Evolutionary conservation across 805 yeast species (phyloP).

Genomic region (Tetrapisispora nanseiensis): DNA sequence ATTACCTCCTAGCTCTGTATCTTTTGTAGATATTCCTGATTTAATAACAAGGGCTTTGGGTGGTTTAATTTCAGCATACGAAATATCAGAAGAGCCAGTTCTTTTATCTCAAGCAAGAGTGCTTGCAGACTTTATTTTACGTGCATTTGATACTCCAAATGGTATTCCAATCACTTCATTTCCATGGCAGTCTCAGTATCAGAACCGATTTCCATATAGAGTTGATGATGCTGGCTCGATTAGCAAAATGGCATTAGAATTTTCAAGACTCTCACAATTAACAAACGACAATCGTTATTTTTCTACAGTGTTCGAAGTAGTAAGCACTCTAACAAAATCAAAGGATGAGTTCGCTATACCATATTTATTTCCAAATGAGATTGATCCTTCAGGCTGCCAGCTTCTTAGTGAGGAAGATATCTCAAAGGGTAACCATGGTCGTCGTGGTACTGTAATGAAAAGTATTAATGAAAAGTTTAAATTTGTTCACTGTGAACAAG

Average conservation of each 20-base stretch:
- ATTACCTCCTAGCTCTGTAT: conserved; percentile 34
- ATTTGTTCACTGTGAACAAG: conserved; percentile 29
- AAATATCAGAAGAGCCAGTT: conserved; percentile 34
- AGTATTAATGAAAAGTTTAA: conserved; percentile 25
- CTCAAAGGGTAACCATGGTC: conserved; percentile 27
- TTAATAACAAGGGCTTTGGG: conserved; percentile 35
- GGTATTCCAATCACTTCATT: conserved; percentile 41
- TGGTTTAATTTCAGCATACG: conserved; percentile 44
- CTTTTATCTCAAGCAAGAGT: conserved; percentile 33
- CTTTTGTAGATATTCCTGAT: conserved; percentile 43
- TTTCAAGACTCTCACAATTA: conserved; percentile 42
- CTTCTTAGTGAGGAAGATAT: conserved; percentile 23
- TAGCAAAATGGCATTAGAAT: conserved; percentile 43
- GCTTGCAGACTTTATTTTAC: conserved; percentile 40
- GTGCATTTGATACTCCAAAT: conserved; percentile 52
- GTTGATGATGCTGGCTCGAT: conserved; percentile 36
- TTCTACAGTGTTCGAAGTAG: conserved; percentile 40
- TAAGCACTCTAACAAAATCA: conserved; percentile 31
- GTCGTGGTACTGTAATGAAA: conserved; percentile 30
- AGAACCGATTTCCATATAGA: conserved; percentile 32
- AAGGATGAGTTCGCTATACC: conserved; percentile 30
- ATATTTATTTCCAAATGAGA: conserved; percentile 34
- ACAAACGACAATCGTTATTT: conserved; percentile 40
- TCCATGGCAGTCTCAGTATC: conserved; percentile 32
- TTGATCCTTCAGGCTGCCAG: conserved; percentile 46